Evolutionary conservation across 495 filamentous ascomycete species (phyloP), one percentile per base, ranked within the genome.

Genomic region (Hypoxylon trugodes): DNA sequence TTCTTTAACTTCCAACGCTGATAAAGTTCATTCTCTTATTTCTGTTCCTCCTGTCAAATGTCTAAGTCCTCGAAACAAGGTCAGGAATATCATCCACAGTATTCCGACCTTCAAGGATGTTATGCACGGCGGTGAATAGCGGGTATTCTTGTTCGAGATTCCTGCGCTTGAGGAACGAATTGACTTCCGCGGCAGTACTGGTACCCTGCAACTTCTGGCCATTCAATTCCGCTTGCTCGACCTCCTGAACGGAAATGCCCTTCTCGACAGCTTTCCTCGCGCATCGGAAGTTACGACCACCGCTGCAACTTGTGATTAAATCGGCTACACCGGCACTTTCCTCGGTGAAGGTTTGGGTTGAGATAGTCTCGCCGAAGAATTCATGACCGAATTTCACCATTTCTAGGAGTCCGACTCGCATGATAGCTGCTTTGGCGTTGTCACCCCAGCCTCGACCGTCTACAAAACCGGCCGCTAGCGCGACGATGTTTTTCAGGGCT

Each of bases 191-290:
- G 15, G 95, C 90, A 30, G 96, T 99, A 69, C 88, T 87, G 4
- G 91, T 97, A 13, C 96, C 96, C 75, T 98, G 96, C 63, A 99
- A 77, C 79, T 93, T 97, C 83, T 99, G 96, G 26, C 96, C 96
- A 73, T 99, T 99, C 59, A 99, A 81, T 76, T 96, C 93, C 35
- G 82, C 82, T 71, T 84, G 82, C 83, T 98, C 96, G 55, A 99
- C 83, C 78, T 97, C 91, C 56, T 89, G 87, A 38, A 99, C 89
- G 33, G 85, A 82, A 54, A 91, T 82, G 32, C 88, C 87, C 65
- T 88, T 84, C 83, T 95, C 84, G 24, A 96, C 84, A 10, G 89
- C 89, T 78, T 93, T 86, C 84, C 89, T 96, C 28, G 96, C 95
- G 72, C 93, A 97, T 45, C 91, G 86, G 82, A 91, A 95, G 74